These are phyloP conservation scores for Colletotrichum lindemuthianum DNA, from an alignment of 2,329 filamentous ascomycete genomes.

Conservation along the genomic window DNA sequence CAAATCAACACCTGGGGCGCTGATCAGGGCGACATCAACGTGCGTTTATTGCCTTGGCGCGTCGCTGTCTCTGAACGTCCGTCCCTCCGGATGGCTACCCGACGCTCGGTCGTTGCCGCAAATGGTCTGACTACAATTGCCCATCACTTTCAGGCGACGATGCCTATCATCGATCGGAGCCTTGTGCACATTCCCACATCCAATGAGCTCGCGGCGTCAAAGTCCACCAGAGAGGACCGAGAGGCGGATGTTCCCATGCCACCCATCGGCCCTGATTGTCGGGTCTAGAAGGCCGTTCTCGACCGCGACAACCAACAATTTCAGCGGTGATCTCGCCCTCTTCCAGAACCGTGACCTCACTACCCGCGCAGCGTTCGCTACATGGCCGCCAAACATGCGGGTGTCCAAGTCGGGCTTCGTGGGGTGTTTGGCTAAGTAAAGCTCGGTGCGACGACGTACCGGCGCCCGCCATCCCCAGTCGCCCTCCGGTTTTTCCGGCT, in stretches of 20 bases:
- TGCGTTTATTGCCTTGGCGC: slow-evolving; percentile 5
- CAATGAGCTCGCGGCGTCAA: not conserved
- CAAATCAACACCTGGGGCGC: slow-evolving; percentile 2
- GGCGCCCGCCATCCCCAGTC: no score
- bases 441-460: no score
- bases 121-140: slow-evolving; percentile 2
- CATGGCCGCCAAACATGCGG: slow-evolving; percentile 15
- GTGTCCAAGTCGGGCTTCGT: slow-evolving; percentile 6
- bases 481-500: no score
- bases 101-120: slow-evolving; percentile 4
- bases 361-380: not conserved
- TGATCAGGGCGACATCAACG: slow-evolving; percentile 15
- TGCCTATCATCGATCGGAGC: not conserved
- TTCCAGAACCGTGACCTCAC: slow-evolving; percentile 17
- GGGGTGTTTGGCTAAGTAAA: not conserved
- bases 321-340: slow-evolving; percentile 3
- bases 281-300: slow-evolving; percentile 11
- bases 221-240: not conserved
- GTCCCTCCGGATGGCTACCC: slow-evolving; percentile 11
- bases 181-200: slow-evolving; percentile 1
- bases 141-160: slow-evolving; percentile 5
- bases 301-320: slow-evolving; percentile 5
- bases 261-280: slow-evolving; percentile 24
- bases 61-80: slow-evolving; percentile 4
- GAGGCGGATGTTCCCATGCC: slow-evolving; percentile 10